These are phyloP conservation scores for Neltuma alba DNA, from an alignment of 306 rosid species.

Conservation along the genomic window DNA sequence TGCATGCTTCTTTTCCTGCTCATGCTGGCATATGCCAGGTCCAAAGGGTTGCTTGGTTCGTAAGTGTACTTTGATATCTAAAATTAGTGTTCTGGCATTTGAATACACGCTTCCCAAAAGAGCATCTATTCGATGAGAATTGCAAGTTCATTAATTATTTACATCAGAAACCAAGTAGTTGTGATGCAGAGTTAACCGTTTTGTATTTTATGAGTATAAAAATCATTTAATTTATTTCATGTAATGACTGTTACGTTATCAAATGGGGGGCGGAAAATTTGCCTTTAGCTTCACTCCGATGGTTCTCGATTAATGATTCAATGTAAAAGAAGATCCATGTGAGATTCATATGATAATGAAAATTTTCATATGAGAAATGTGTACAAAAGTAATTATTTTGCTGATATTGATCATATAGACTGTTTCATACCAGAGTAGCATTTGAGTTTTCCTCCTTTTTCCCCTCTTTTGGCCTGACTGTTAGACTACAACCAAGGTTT, in stretches of 20 bases:
- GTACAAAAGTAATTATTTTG: no score
- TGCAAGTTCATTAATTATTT: no score
- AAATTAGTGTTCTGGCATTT: conserved; percentile 11
- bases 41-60: conserved; percentile 80
- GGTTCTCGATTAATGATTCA: not conserved
- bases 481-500: not conserved
- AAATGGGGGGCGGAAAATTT: not conserved
- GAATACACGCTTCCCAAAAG: not conserved
- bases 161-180: not conserved
- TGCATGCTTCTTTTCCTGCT: conserved; percentile 61
- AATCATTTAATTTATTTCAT: not conserved
- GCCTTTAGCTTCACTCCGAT: not conserved
- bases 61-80: conserved; percentile 35
- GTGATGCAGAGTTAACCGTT: not conserved
- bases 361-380: no score
- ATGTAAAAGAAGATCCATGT: no score
- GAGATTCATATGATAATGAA: not conserved
- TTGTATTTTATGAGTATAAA: not conserved
- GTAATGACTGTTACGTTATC: not conserved
- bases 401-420: not conserved
- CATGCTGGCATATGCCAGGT: conserved; percentile 75
- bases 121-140: no score
- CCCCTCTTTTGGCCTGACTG: not conserved
- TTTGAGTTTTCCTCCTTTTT: no score
- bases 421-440: no score